A percentile compares a stretch with the other conserved stretches of the same genome.
Conservation (phyloP, 768 basidiomycete genomes). For the Tulasnella sp. region DNA sequence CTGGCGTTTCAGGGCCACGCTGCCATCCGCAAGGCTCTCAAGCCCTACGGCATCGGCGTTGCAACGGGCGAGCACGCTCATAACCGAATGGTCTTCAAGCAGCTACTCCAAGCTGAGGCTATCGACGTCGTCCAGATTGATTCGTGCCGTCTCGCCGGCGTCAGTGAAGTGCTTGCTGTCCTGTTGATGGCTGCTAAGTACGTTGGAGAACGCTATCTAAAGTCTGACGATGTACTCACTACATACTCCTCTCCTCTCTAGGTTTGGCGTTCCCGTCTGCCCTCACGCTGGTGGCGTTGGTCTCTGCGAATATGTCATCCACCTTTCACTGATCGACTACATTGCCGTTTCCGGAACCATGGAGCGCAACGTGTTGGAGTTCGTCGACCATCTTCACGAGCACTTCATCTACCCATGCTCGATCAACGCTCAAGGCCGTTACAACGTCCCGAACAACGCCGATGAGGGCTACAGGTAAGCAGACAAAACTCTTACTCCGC, state of each 20-base stretch:
- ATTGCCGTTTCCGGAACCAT: constrained; percentile 86
- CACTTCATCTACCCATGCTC: constrained; percentile 87
- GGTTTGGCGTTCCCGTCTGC: constrained; percentile 80
- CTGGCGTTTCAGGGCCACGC: constrained; percentile 54
- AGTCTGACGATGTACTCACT: no score
- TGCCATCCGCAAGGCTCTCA: constrained; percentile 70
- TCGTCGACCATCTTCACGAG: constrained; percentile 88
- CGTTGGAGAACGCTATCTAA: constrained; percentile 32
- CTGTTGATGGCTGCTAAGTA: constrained; percentile 87
- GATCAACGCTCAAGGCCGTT: constrained; percentile 78
- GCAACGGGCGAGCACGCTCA: constrained; percentile 95
- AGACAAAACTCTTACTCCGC: not conserved
- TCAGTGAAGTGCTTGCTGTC: constrained; percentile 88
- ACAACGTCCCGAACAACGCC: constrained; percentile 76
- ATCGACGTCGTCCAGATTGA: constrained; percentile 97
- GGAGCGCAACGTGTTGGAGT: constrained; percentile 88
- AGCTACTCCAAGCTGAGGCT: constrained; percentile 78
- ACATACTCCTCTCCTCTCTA: constrained; percentile 34
- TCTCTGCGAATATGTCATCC: constrained; percentile 60
- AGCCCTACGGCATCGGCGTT: constrained; percentile 78
- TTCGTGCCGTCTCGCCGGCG: constrained; percentile 88
- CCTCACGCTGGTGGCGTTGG: constrained; percentile 96
- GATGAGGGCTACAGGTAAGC: constrained; percentile 73
- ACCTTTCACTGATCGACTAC: constrained; percentile 72
- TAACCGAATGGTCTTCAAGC: constrained; percentile 94